phyloP scores from a whole-genome alignment of 176 grass and related monocot genomes.

The Chloris gayana region DNA sequence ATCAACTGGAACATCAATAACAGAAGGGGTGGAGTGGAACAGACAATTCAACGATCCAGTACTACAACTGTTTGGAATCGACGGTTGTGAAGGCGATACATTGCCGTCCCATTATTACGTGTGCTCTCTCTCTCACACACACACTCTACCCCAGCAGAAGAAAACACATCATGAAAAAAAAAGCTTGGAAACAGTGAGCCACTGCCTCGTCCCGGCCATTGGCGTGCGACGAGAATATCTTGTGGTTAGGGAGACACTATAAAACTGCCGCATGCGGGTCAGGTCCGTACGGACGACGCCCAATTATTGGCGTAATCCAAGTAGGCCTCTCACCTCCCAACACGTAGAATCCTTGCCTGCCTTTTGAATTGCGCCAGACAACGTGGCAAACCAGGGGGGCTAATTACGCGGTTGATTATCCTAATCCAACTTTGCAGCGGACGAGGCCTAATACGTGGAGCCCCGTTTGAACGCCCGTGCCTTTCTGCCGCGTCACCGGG shows the following conservation, averaged over 20 bases:
- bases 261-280: conserved; percentile 2
- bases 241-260: background rate
- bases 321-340: conserved; percentile 30
- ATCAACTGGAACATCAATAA: too few species aligned
- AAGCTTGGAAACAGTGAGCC: background rate
- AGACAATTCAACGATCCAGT: too few species aligned
- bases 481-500: background rate
- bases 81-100: too few species aligned
- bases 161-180: background rate
- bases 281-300: conserved; percentile 17
- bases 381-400: background rate
- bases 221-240: conserved; percentile 28
- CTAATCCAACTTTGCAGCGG: background rate
- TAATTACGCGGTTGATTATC: conserved; percentile 1
- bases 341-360: conserved; percentile 7
- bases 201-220: background rate
- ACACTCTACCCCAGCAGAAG: too few species aligned
- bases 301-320: conserved; percentile 48
- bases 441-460: background rate
- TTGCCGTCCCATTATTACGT: too few species aligned
- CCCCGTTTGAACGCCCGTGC: background rate
- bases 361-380: background rate
- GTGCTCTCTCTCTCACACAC: background rate
- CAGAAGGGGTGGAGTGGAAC: too few species aligned
- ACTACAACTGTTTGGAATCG: too few species aligned